These are phyloP conservation scores for Populus alba DNA, from an alignment of 345 rosid species.

Conservation along the genomic window DNA sequence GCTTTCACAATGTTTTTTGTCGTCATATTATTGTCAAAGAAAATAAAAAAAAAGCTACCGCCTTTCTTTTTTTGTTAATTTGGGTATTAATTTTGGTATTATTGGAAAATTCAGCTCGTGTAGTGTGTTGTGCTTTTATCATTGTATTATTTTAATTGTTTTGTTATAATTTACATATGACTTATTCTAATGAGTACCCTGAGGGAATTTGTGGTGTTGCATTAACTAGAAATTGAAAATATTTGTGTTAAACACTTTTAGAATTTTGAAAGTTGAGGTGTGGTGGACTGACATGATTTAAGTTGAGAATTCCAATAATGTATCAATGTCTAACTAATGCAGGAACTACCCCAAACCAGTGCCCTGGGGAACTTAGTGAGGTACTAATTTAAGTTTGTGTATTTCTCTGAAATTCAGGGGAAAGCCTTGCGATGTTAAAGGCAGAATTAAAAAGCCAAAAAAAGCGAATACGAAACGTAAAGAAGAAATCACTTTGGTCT, in stretches of 20 bases:
- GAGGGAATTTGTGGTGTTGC: background rate
- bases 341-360: background rate
- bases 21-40: background rate
- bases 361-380: background rate
- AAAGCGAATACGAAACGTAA: slow-evolving; percentile 26
- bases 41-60: background rate
- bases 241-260: background rate
- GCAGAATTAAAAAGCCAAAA: slow-evolving; percentile 27
- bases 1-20: background rate
- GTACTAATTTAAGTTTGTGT: background rate
- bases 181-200: background rate
- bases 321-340: background rate
- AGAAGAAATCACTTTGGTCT: slow-evolving; percentile 34
- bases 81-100: background rate
- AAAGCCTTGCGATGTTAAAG: slow-evolving; percentile 13
- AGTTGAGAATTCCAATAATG: background rate
- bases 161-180: background rate
- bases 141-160: too few relatives aligned
- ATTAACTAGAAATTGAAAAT: background rate
- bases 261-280: background rate
- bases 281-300: background rate
- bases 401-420: slow-evolving; percentile 15
- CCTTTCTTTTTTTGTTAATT: background rate
- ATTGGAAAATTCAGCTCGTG: background rate
- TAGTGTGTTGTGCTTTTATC: background rate